A percentile compares a stretch with the other conserved stretches of the same genome.
These are phyloP conservation scores for Yarrowia alimentaria DNA, from an alignment of 805 yeast species.

Conservation along the genomic window DNA sequence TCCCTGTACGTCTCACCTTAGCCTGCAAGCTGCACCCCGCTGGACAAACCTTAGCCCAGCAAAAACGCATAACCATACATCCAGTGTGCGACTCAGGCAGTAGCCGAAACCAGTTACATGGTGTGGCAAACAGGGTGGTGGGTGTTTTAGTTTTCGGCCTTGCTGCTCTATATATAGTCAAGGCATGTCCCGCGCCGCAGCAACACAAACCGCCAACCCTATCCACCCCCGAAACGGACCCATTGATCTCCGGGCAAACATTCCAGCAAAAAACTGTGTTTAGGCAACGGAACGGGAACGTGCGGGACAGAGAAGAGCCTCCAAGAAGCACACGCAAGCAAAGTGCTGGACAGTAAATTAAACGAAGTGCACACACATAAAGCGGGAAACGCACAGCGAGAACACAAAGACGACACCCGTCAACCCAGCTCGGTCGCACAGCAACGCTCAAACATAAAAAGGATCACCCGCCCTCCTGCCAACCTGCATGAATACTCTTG, in stretches of 20 bases:
- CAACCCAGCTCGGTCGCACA: not conserved
- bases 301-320: too few relatives aligned
- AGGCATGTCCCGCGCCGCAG: too few relatives aligned
- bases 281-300: too few relatives aligned
- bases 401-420: not conserved
- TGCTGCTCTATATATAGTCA: not conserved
- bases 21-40: constrained; percentile 15
- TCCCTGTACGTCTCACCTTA: not conserved
- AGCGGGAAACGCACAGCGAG: too few relatives aligned
- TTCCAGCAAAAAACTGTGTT: too few relatives aligned
- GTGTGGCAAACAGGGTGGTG: not conserved
- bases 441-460: not conserved
- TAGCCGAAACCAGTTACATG: not conserved
- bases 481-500: constrained; percentile 18
- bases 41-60: constrained; percentile 9
- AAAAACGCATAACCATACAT: constrained; percentile 6
- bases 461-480: not conserved
- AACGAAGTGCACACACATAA: too few relatives aligned
- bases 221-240: too few relatives aligned
- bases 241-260: too few relatives aligned
- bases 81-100: not conserved
- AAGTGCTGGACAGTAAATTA: too few relatives aligned
- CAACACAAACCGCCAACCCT: too few relatives aligned
- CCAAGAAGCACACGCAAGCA: too few relatives aligned
- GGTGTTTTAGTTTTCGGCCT: not conserved